Percentiles rank a stretch among this genome's conserved stretches.
Conservation (phyloP, 2,329 filamentous ascomycete species). For the Exophiala viscosa region DNA sequence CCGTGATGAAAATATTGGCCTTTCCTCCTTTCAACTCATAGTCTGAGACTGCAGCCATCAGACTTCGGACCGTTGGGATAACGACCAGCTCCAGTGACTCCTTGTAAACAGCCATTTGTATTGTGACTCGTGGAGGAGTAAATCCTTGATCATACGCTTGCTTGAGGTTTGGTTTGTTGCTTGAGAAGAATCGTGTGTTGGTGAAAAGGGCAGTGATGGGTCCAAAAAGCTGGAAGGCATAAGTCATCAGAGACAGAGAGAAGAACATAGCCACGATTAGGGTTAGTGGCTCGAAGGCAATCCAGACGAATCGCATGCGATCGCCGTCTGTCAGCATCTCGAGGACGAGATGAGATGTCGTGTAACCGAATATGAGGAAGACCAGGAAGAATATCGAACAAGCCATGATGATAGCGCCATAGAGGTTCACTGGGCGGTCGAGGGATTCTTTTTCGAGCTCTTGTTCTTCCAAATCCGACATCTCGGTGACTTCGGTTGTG, state of each 20-base stretch:
- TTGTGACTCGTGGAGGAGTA: slow-evolving; percentile 53
- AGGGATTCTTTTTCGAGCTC: slow-evolving; percentile 21
- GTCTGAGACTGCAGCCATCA: slow-evolving; percentile 56
- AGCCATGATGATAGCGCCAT: slow-evolving; percentile 53
- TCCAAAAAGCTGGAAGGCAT: slow-evolving; percentile 50
- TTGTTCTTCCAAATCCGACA: slow-evolving; percentile 18
- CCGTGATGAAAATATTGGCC: slow-evolving; percentile 37
- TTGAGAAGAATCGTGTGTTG: slow-evolving; percentile 62
- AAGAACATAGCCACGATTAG: slow-evolving; percentile 20
- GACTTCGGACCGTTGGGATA: slow-evolving; percentile 52
- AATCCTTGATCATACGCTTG: slow-evolving; percentile 46
- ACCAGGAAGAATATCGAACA: slow-evolving; percentile 65
- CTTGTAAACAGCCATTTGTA: slow-evolving; percentile 86
- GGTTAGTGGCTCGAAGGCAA: slow-evolving; percentile 19
- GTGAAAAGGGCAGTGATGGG: slow-evolving; percentile 44
- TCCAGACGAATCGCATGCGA: slow-evolving; percentile 61
- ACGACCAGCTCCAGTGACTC: slow-evolving; percentile 70
- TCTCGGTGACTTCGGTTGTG: slow-evolving; percentile 18
- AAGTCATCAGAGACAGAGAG: slow-evolving; percentile 18
- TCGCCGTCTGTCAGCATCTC: slow-evolving; percentile 63
- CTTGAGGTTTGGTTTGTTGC: slow-evolving; percentile 69
- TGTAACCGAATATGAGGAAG: slow-evolving; percentile 63
- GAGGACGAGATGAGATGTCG: slow-evolving; percentile 65
- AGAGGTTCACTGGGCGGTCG: slow-evolving; percentile 18
- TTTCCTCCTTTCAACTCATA: slow-evolving; percentile 55